Evolutionary conservation across 2,329 filamentous ascomycete genomes (phyloP).

Genomic region (Cladophialophora yegresii): DNA sequence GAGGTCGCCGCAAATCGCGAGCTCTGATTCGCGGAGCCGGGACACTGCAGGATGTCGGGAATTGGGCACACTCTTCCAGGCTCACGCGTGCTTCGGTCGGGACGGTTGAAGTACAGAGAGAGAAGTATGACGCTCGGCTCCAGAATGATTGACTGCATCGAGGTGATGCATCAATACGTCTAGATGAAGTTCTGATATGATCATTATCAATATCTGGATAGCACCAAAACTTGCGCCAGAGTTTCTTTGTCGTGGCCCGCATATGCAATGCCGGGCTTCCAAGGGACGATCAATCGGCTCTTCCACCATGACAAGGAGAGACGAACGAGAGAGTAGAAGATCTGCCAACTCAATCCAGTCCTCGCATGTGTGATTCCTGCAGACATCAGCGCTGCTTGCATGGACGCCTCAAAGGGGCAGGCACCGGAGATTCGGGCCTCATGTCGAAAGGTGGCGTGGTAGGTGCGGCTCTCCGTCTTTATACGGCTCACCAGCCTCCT

Average conservation of each 20-base stretch:
- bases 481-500: slow-evolving; percentile 64
- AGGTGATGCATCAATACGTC: not conserved
- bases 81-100: not conserved
- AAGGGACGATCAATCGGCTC: not conserved
- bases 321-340: not conserved
- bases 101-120: not conserved
- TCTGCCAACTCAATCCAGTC: not conserved
- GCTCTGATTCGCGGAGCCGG: not conserved
- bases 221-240: not conserved
- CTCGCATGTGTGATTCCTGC: not conserved
- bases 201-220: not conserved
- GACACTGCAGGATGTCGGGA: too few species aligned
- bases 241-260: not conserved
- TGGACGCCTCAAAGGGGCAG: not conserved
- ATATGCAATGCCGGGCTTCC: not conserved
- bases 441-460: slow-evolving; percentile 46
- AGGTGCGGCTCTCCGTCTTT: slow-evolving; percentile 61
- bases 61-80: not conserved
- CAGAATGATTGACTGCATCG: not conserved
- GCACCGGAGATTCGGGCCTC: not conserved
- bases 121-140: not conserved
- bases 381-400: not conserved
- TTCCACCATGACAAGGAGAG: not conserved
- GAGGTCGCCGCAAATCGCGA: not conserved
- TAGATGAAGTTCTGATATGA: not conserved